Base-by-base conservation (phyloP, 805 yeast genomes). In the Scheffersomyces coipomensis region DNA sequence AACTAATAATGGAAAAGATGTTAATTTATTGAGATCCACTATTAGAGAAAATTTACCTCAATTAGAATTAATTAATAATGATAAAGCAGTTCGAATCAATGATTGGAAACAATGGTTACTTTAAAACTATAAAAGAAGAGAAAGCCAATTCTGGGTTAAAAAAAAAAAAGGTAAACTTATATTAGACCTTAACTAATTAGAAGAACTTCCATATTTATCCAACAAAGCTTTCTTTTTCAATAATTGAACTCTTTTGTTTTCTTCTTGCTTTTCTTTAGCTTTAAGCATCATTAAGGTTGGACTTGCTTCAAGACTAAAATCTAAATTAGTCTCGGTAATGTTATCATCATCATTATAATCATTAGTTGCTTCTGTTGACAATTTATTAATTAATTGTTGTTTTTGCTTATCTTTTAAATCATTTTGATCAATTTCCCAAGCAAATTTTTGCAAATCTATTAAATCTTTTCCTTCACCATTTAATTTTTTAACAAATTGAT, bases 401-500 rank as follows among this genome's bases (percentile, higher is more conserved):
- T 35, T 34, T 31, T 45, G 44, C 19, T 43, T 44, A 2, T 19
- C 23, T 19, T 44, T 23, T 21, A 45, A 48, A n/a, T 55, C 48
- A 15, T 47, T 31, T 25, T 46, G 31, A 35, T 50, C 42, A 5
- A 45, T 33, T 8, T 64, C 70, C 68, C 70, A 64, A 1, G 70
- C 66, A 50, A 66, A 64, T 37, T 53, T 45, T 41, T 66, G 69
- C 26, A 60, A 46, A 16, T 55, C 47, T 10, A 44, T 39, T 18
- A 63, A 40, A 12, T 49, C 49, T 18, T 42, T 25, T 15, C 48
- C 56, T 22, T 63, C 64, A 3, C 43, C 44, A 18, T 36, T 39
- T 17, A 71, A 52, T 46, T 75, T 73, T 24, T 80, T 67, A 16
- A 75, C 83, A 60, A 76, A 83, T 55, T 75, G 71, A 18, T 66